These are phyloP conservation scores for Eutrema salsugineum DNA, from an alignment of 441 rosid species.

Conservation along the genomic window DNA sequence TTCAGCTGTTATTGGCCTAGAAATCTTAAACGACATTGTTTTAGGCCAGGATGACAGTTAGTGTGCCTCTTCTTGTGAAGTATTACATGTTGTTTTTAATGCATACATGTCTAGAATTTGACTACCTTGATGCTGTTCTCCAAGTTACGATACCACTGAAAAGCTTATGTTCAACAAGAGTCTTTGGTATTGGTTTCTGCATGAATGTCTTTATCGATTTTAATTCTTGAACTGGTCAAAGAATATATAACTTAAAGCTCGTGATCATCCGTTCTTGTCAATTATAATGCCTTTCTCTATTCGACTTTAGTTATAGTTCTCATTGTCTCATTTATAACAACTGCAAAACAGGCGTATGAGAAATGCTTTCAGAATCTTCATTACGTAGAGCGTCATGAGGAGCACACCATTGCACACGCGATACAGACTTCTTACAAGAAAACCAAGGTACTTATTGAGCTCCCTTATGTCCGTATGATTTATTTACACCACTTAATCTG, in stretches of 20 bases:
- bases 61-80: not conserved
- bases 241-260: not conserved
- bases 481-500: not conserved
- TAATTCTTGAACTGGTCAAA: not conserved
- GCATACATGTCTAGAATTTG: not conserved
- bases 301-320: not conserved
- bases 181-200: not conserved
- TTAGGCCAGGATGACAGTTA: not conserved
- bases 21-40: not conserved
- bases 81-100: not conserved
- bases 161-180: not conserved
- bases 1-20: not conserved
- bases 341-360: conserved; percentile 68
- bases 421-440: conserved; percentile 77
- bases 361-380: conserved; percentile 97
- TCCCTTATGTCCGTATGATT: not conserved
- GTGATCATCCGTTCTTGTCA: not conserved
- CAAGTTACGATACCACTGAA: not conserved
- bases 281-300: not conserved
- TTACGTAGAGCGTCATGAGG: conserved; percentile 83
- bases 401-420: conserved; percentile 92
- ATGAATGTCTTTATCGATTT: not conserved
- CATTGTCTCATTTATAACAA: conserved; percentile 7
- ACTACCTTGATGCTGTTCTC: not conserved
- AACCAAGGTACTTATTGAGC: conserved; percentile 60